Evolutionary conservation across 306 rosid genomes (phyloP), one percentile per base, ranked within the genome.

Genomic region (Rosa multiflora): DNA sequence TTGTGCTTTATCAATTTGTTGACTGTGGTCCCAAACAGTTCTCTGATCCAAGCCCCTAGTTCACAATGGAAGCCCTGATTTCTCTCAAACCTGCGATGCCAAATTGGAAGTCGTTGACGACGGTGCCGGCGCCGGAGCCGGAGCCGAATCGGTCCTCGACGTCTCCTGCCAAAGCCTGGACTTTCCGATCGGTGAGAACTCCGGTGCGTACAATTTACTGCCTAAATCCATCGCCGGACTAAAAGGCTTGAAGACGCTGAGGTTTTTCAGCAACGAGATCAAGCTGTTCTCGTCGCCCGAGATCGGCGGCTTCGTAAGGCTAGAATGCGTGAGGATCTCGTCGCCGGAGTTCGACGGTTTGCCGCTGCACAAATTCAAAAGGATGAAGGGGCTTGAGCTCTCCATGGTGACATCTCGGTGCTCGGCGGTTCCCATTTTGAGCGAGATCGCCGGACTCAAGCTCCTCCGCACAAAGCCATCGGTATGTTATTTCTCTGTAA

Each of bases 211-310:
- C 75, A 96, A 87, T 79, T 86, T 96, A 71, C 90, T 96, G 39
- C 99, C 99, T 1, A 90, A 91, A 79, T 87, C 92, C 40, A 80
- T 93, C 17, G 89, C 88, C 9, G 71, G 78, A 2, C 79, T 85
- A 5, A 71, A 82, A 21, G 80, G 89, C 53, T 79, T 96, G 96
- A 87, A 80, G 83, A 91, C 89, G 73, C 61, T 96, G 80, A 93
- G 91, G 84, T 96, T 93, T 84, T 96, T 96, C 2, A 97, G 97
- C 10, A 96, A 96, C 15, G 99, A 93, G 83, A 87, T 96, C 56
- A 91, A 91, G 76, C 85, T 96, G 74, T 93, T 96, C 67, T 46
- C 70, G 70, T 69, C 88, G 0, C 78, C 93, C 0, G 99, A 93
- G 82, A 85, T 87, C 29, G 88, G 76, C 74, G 83, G 72, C 81